Base-by-base conservation (phyloP, 2,329 filamentous ascomycete species). In the Nemania sp. region DNA sequence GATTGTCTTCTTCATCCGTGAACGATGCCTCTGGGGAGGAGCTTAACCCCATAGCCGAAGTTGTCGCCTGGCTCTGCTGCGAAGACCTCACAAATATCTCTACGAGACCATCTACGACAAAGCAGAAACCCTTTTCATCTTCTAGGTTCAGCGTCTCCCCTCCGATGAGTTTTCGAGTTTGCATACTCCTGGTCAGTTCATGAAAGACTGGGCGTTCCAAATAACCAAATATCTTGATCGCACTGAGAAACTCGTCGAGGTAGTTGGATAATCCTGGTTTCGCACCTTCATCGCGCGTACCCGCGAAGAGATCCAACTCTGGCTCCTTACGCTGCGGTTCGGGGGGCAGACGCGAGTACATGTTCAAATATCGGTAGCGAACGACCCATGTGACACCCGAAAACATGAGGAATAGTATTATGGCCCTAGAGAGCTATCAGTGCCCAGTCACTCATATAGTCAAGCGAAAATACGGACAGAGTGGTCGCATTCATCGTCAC, bases 401-500 rank as follows among this genome's bases (percentile, higher is more conserved):
- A 52, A 91, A 87, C 60, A 96, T 78, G 57, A 86, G 87, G 58
- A 98, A 91, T 67, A 98, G 78, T 75, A 96, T 87, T 49, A 72
- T 39, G 1, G 70, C 69, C 45, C 69, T 71, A 42, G 18, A 20
- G 46, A 20, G 3, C 25, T 25, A 50, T 70, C 52, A 70, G 67
- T 34, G 51, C 49, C n/a, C 88, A 90, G 63, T 3, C 7, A 13
- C 29, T 13, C n/a, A 21, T 4, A 47, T 52, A 52, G 39, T 49
- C 48, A 50, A 48, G 42, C 15, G 54, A 48, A 17, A 32, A 57
- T 5, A 65, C 87, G 73, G 86, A 96, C 87, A 99, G 77, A 17
- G 95, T 99, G 18, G 94, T 98, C 69, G 95, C 94, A 74, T 98
- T 98, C 93, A 99, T 96, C 11, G 95, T 99, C 72, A 99, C 91